Conservation (phyloP, 2,329 filamentous ascomycete genomes). For the Scopulariopsis brevicaulis region DNA sequence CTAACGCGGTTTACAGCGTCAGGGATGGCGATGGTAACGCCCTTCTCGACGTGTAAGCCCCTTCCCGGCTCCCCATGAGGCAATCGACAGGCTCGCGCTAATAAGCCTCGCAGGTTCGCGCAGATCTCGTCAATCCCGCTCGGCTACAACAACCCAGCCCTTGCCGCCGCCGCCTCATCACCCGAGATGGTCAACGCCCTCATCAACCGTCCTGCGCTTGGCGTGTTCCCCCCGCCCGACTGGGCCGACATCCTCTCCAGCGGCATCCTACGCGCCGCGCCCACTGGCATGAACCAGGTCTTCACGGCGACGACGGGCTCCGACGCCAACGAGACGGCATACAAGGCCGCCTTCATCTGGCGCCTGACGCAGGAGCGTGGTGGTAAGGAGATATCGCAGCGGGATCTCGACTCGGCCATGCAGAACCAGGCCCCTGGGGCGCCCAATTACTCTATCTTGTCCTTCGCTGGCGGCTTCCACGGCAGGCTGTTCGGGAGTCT, state of each 20-base stretch:
- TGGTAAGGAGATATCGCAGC: constrained; percentile 69
- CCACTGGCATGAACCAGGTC: constrained; percentile 75
- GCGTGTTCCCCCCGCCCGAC: constrained; percentile 80
- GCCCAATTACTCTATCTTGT: constrained; percentile 70
- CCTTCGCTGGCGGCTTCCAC: constrained; percentile 83
- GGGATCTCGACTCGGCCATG: constrained; percentile 69
- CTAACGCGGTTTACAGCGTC: constrained; percentile 16
- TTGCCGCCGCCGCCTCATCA: constrained; percentile 58
- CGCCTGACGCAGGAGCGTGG: constrained; percentile 74
- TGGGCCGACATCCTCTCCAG: constrained; percentile 72
- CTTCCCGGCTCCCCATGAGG: constrained; percentile 4
- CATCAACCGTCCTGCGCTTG: constrained; percentile 81
- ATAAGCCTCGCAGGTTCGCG: constrained; percentile 48
- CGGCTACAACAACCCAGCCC: constrained; percentile 80
- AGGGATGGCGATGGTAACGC: constrained; percentile 37
- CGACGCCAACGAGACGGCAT: constrained; percentile 88
- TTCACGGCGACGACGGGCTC: constrained; percentile 85
- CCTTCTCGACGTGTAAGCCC: constrained; percentile 33
- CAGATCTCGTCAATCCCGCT: constrained; percentile 90
- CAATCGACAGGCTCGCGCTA: not conserved
- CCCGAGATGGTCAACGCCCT: constrained; percentile 70
- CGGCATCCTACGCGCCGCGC: constrained; percentile 72
- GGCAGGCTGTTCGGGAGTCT: constrained; percentile 80
- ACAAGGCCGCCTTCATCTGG: constrained; percentile 86
- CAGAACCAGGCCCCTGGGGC: constrained; percentile 68